phyloP scores from a whole-genome alignment of 78 protist species.

The Chrysochromulina tobinii region DNA sequence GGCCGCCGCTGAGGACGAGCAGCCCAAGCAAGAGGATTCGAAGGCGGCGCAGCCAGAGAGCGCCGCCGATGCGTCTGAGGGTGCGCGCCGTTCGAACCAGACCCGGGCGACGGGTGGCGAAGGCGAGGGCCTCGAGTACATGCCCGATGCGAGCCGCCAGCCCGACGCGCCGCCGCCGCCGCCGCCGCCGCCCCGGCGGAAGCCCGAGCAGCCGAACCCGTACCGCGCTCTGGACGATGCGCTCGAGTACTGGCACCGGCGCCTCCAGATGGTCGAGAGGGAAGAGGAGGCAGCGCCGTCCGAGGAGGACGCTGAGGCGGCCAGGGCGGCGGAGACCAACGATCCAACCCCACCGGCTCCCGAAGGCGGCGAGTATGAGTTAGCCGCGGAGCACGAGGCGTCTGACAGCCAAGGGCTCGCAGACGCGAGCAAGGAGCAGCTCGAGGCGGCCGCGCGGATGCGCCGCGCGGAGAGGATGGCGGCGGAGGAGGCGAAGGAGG shows the following conservation, averaged over 20 bases:
- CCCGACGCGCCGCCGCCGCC: background rate
- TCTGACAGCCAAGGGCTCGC: slow-evolving; percentile 56
- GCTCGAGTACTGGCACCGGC: slow-evolving; percentile 54
- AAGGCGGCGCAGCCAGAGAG: background rate
- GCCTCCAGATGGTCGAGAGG: slow-evolving; percentile 42
- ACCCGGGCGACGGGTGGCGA: too few relatives aligned
- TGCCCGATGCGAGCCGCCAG: too few relatives aligned
- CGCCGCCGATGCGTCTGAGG: too few relatives aligned
- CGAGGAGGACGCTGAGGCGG: background rate
- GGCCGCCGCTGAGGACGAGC: slow-evolving; percentile 34
- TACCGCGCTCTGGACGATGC: slow-evolving; percentile 69
- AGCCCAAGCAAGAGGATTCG: background rate
- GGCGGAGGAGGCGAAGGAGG: background rate
- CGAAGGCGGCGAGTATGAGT: background rate
- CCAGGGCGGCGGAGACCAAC: background rate
- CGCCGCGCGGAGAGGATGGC: background rate
- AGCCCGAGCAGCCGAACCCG: slow-evolving; percentile 66
- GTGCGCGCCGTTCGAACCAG: too few relatives aligned
- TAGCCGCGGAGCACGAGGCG: slow-evolving; percentile 22
- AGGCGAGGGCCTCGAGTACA: too few relatives aligned
- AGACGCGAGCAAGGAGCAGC: slow-evolving; percentile 50
- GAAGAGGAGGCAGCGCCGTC: background rate
- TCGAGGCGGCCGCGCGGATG: background rate
- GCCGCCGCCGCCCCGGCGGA: background rate
- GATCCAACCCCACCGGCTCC: too few relatives aligned